phyloP scores from a whole-genome alignment of 352 stramenopile species.

The Halophytophthora batemanensis region DNA sequence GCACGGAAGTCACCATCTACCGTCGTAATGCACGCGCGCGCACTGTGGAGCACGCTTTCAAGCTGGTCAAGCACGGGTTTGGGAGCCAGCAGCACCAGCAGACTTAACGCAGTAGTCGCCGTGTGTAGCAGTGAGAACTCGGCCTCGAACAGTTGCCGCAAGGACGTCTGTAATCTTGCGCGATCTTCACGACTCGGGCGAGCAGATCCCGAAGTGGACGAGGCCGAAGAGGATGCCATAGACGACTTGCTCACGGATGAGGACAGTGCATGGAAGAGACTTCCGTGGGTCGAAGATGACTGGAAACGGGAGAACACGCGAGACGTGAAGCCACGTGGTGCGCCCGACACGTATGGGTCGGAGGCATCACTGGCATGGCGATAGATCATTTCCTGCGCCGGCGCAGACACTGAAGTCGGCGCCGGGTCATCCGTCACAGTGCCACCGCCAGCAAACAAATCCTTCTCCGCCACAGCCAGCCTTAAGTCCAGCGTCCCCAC shows the following conservation, averaged over 20 bases:
- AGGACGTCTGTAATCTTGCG: conserved; percentile 29
- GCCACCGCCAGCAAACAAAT: conserved; percentile 32
- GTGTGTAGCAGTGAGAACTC: conserved; percentile 62
- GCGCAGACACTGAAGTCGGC: conserved; percentile 21
- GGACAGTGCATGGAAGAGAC: conserved; percentile 57
- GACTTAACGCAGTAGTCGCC: conserved; percentile 51
- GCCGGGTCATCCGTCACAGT: conserved; percentile 18
- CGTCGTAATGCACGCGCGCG: conserved; percentile 50
- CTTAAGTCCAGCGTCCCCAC: conserved; percentile 49
- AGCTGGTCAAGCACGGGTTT: conserved; percentile 33
- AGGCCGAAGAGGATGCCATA: conserved; percentile 4
- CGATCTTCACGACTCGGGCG: conserved; percentile 28
- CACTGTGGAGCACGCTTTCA: conserved; percentile 32
- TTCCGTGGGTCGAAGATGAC: conserved; percentile 40
- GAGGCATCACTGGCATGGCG: conserved; percentile 7
- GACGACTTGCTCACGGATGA: conserved; percentile 29
- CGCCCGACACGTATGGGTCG: conserved; percentile 14
- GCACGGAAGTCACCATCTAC: conserved; percentile 58
- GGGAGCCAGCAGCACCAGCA: conserved; percentile 51
- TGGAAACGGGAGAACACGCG: conserved; percentile 74
- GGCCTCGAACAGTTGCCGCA: conserved; percentile 51
- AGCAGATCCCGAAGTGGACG: conserved; percentile 7
- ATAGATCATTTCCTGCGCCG: conserved; percentile 24
- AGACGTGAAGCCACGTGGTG: conserved; percentile 54
- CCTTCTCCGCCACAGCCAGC: conserved; percentile 53